A percentile compares a stretch with the other conserved stretches of the same genome.
Evolutionary conservation across 306 rosid species (phyloP).

Genomic region (Biancaea sappan): DNA sequence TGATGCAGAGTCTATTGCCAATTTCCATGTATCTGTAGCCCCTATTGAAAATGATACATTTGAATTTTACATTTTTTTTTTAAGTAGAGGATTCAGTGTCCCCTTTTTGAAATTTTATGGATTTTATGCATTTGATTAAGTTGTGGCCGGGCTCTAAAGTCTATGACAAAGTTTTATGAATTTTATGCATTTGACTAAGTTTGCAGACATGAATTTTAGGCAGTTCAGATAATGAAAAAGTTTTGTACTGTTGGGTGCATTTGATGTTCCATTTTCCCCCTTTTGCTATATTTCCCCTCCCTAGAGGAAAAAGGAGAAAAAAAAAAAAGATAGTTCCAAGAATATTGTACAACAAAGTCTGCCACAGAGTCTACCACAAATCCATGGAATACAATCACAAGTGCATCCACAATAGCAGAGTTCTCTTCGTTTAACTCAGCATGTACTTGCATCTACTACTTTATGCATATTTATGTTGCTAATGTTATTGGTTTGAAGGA

Average conservation of each 20-base stretch:
- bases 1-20: conserved; percentile 1
- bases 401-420: conserved; percentile 66
- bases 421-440: conserved; percentile 66
- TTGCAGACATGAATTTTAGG: no score
- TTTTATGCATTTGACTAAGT: no score
- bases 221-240: no score
- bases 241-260: no score
- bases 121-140: not conserved
- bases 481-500: conserved; percentile 10
- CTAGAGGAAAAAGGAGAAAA: no score
- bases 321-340: conserved; percentile 31
- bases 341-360: conserved; percentile 59
- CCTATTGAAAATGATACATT: not conserved
- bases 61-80: not conserved
- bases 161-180: no score
- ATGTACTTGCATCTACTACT: conserved; percentile 50
- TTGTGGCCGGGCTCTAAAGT: no score
- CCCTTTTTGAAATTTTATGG: not conserved
- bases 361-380: conserved; percentile 74
- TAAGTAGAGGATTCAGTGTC: not conserved
- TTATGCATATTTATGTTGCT: conserved; percentile 26
- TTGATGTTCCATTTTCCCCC: conserved; percentile 14
- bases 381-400: conserved; percentile 67
- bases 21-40: not conserved
- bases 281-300: no score